Evolutionary conservation across 1,284 basidiomycete species (phyloP), one percentile per base, ranked within the genome.

Genomic region (Psilocybe mexicana): DNA sequence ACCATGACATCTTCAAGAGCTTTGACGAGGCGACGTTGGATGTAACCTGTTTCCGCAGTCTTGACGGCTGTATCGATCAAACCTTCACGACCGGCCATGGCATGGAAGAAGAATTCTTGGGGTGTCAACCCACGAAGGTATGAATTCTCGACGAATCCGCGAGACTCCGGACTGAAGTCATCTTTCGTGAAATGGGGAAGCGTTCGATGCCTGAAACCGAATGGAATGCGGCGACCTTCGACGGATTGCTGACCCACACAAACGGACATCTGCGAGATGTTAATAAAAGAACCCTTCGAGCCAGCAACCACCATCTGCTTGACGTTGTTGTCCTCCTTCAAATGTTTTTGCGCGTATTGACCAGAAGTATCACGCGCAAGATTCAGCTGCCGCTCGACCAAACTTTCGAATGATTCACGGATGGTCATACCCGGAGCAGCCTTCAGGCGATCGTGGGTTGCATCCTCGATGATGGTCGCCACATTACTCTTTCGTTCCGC

Each of bases 281-380:
- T 99, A 84, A 99, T 99, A 81, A 94, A 96, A 0, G 93, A 95
- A 77, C 96, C 96, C 77, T 99, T 99, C 28, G 97, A 97, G 44
- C 97, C 96, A 11, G 97, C 95, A 8, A 96, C 94, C 67, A 99
- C 96, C 97, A 99, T 99, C 84, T 99, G 96, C 83, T 99, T 99
- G 80, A 99, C 96, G 68, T 98, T 98, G 82, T 99, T 99, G 78
- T 96, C 95, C 72, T 94, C 93, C 79, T 98, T 98, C 82, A 99
- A 79, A 70, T 91, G 91, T 76, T 94, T 90, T 78, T 99, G 94
- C 14, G 96, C 97, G 54, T 92, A 92, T 70, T 94, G 93, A 81
- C 97, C 97, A 42, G 94, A 95, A 62, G 87, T 85, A 71, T 99
- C 97, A 83, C 96, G 94, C 63, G 96, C 97, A 76, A 90, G 82